Base-by-base conservation (phyloP, 1,284 basidiomycete genomes). In the Austropuccinia psidii region DNA sequence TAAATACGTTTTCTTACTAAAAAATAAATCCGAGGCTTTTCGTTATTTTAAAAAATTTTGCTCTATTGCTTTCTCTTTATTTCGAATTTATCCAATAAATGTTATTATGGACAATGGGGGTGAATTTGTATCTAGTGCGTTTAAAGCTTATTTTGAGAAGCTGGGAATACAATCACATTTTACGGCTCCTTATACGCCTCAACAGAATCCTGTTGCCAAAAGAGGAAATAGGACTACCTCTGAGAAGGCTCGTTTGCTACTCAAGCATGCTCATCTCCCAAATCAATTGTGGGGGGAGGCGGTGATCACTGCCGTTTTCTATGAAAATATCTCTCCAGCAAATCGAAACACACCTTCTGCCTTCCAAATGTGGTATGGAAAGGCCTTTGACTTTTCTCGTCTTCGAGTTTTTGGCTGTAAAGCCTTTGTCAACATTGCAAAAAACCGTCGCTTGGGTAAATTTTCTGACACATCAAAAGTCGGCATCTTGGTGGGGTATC, bases 131-230 rank as follows among this genome's bases (percentile, higher is more conserved):
- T 75, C 74, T 3, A 75, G 76, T 3, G 77, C 73, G 5, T 80
- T 82, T 70, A 21, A 69, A 17, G 75, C 69, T 0, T 80, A 78
- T 49, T 79, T 82, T 5, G 74, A 76, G 11, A 35, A 54, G 0
- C 37, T 75, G 8, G 82, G 82, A 19, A 83, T 80, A 2, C 47
- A 72, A 24, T 77, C 75, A 24, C 74, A 80, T 54, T 75, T 80
- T 19, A 81, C 79, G 15, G 77, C 80, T 0, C 82, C 83, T 65
- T 79, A 84, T 70, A 79, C 81, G 2, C 81, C 81, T 2, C 76
- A 78, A 60, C 24, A 78, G 74, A 83, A 81, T 76, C 68, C 82
- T 76, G 76, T 79, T 39, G 76, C 80, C 0, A 77, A 80, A 75
- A 64, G 81, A 58, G 13, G 76, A 21, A 76, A 79, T 76, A 60